Evolutionary conservation across 2,329 filamentous ascomycete species (phyloP).

Genomic region (Leptodontidium sp.): DNA sequence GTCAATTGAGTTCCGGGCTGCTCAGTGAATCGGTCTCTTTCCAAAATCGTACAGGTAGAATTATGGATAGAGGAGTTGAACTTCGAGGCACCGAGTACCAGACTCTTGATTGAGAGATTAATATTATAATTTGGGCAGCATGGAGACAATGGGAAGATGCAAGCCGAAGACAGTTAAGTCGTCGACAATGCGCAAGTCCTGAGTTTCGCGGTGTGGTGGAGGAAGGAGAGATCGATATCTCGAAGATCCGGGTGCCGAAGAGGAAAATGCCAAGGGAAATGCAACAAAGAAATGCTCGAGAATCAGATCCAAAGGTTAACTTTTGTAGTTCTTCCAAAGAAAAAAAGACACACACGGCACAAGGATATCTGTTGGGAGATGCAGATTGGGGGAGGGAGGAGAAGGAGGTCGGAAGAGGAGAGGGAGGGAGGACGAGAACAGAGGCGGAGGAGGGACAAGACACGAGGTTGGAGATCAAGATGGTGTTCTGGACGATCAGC

Average conservation of each 20-base stretch:
- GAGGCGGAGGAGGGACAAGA: constrained; percentile 15
- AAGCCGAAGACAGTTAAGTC: constrained; percentile 45
- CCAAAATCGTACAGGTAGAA: constrained; percentile 9
- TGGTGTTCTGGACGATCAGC: constrained; percentile 22
- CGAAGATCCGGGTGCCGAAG: neutral
- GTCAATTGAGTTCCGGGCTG: constrained; percentile 18
- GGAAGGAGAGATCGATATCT: constrained; percentile 11
- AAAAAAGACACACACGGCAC: neutral
- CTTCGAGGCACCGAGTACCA: constrained; percentile 37
- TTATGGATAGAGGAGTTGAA: constrained; percentile 19
- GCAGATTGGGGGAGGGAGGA: neutral
- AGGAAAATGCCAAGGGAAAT: constrained; percentile 17
- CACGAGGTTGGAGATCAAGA: constrained; percentile 20
- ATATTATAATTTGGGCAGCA: constrained; percentile 38
- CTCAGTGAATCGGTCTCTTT: constrained; percentile 22
- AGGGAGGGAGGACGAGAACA: constrained; percentile 3
- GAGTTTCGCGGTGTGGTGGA: constrained; percentile 2
- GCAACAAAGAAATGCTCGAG: constrained; percentile 14
- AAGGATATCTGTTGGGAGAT: constrained; percentile 1
- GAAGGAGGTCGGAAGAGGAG: constrained; percentile 16
- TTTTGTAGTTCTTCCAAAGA: constrained; percentile 2
- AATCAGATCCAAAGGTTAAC: neutral
- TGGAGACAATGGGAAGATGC: constrained; percentile 32
- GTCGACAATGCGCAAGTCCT: constrained; percentile 40
- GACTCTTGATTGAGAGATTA: constrained; percentile 37